Percentiles rank a stretch among this genome's conserved stretches.
These are phyloP conservation scores for Suillus subalutaceus DNA, from an alignment of 768 basidiomycete species.

Conservation along the genomic window DNA sequence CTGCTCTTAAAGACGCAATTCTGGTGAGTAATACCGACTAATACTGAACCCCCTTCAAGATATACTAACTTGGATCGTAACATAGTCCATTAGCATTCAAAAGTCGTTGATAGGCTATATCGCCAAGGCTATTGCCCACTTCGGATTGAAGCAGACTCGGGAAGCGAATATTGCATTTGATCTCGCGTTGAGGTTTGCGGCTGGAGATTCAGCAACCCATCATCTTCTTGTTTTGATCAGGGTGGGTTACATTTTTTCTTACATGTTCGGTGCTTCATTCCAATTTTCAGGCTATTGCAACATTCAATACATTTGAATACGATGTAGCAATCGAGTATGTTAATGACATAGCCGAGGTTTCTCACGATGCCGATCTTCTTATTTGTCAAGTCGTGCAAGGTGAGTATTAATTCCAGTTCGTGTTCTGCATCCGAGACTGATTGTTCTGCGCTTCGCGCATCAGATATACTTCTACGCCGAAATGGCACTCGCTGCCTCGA, in stretches of 20 bases:
- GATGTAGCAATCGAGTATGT: neutral
- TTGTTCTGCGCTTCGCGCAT: neutral
- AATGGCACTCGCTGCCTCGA: neutral
- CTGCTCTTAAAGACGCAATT: no score
- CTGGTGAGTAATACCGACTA: no score
- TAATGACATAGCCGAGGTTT: neutral
- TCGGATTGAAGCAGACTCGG: neutral
- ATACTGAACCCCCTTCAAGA: no score
- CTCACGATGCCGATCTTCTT: neutral
- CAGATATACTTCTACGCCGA: neutral
- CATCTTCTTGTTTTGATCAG: neutral
- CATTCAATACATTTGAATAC: neutral
- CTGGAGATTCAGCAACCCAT: neutral
- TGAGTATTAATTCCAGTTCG: neutral
- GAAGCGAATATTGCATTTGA: neutral
- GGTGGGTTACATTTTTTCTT: neutral
- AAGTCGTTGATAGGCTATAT: no score
- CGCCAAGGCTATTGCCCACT: neutral
- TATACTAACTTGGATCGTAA: no score
- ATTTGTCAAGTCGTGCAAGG: neutral
- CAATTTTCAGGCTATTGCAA: neutral
- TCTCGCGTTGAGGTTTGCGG: neutral
- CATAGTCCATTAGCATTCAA: no score
- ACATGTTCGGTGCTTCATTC: neutral
- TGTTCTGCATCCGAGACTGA: neutral